A percentile compares a stretch with the other conserved stretches of the same genome.
Evolutionary conservation across 2,329 filamentous ascomycete species (phyloP).

Genomic region (Penicillium palitans): DNA sequence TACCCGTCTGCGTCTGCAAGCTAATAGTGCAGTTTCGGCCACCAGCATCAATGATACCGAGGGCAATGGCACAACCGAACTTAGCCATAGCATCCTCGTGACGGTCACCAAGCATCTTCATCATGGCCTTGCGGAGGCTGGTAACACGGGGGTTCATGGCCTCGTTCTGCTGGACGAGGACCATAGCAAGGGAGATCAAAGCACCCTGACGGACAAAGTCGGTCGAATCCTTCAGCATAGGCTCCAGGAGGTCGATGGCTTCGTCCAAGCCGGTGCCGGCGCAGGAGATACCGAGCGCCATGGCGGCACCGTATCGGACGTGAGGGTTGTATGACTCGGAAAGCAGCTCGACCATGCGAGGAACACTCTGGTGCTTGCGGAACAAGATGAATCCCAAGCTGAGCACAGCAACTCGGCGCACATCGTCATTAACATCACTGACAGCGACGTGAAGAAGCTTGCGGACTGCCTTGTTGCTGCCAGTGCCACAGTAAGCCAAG

Average conservation of each 20-base stretch:
- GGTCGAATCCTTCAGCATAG: conserved; percentile 98
- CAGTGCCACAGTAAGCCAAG: conserved; percentile 92
- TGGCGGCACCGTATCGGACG: conserved; percentile 94
- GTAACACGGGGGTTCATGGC: conserved; percentile 96
- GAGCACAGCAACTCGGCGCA: conserved; percentile 94
- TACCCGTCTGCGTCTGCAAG: conserved; percentile 94
- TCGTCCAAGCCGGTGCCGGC: conserved; percentile 94
- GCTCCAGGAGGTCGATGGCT: conserved; percentile 93
- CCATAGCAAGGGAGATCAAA: conserved; percentile 92
- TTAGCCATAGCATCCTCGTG: conserved; percentile 99
- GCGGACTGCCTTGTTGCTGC: conserved; percentile 97
- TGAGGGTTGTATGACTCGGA: conserved; percentile 99
- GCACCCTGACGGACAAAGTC: conserved; percentile 98
- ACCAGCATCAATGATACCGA: conserved; percentile 97
- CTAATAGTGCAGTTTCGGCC: conserved; percentile 98
- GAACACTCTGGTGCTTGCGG: conserved; percentile 94
- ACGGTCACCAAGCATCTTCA: conserved; percentile 90
- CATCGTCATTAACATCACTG: conserved; percentile 97
- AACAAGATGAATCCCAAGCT: conserved; percentile 97
- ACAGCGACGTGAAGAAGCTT: conserved; percentile 94
- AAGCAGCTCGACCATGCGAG: conserved; percentile 96
- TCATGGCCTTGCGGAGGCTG: conserved; percentile 84
- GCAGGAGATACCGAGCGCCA: conserved; percentile 97
- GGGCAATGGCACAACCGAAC: conserved; percentile 88
- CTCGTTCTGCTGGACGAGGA: conserved; percentile 99